A percentile compares a stretch with the other conserved stretches of the same genome.
Conservation (phyloP, 2,329 filamentous ascomycete genomes). For the Venturia asperata region DNA sequence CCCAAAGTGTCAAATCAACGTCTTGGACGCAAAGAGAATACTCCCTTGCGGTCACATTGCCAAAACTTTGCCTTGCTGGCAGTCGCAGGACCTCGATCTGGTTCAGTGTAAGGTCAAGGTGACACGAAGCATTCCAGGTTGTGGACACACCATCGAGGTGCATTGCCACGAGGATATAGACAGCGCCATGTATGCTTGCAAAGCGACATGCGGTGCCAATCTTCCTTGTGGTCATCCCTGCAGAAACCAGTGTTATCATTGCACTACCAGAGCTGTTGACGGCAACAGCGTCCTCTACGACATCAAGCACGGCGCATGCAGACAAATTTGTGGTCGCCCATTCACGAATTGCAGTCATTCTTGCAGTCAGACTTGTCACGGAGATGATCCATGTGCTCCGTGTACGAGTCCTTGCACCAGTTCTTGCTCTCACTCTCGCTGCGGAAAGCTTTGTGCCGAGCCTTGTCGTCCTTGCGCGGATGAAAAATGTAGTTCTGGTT, state of each 20-base stretch:
- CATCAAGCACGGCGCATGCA: conserved; percentile 22
- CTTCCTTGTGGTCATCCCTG: conserved; percentile 23
- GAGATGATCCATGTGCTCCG: conserved; percentile 3
- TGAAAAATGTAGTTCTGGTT: conserved; percentile 29
- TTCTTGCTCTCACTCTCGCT: conserved; percentile 27
- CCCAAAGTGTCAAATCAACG: conserved; percentile 30
- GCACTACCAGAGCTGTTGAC: conserved; percentile 6
- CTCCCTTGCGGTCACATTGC: conserved; percentile 40
- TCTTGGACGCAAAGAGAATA: conserved; percentile 27
- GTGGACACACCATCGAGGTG: conserved; percentile 17
- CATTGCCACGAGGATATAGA: conserved; percentile 20
- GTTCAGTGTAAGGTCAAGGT: conserved; percentile 19
- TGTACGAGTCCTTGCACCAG: conserved; percentile 22
- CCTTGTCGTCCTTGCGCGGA: conserved; percentile 31
- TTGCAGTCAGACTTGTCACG: conserved; percentile 27
- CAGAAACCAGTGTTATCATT: conserved; percentile 9
- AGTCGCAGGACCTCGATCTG: conserved; percentile 17
- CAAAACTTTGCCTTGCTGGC: conserved; percentile 18
- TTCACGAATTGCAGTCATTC: conserved; percentile 28
- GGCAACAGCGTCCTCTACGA: neutral
- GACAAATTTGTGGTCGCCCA: conserved; percentile 26
- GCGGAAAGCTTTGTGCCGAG: conserved; percentile 27
- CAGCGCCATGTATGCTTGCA: conserved; percentile 20
- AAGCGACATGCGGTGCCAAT: conserved; percentile 15
- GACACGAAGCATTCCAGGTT: conserved; percentile 17